Evolutionary conservation across 441 rosid genomes (phyloP).

Genomic region (Lagerstroemia fauriei): DNA sequence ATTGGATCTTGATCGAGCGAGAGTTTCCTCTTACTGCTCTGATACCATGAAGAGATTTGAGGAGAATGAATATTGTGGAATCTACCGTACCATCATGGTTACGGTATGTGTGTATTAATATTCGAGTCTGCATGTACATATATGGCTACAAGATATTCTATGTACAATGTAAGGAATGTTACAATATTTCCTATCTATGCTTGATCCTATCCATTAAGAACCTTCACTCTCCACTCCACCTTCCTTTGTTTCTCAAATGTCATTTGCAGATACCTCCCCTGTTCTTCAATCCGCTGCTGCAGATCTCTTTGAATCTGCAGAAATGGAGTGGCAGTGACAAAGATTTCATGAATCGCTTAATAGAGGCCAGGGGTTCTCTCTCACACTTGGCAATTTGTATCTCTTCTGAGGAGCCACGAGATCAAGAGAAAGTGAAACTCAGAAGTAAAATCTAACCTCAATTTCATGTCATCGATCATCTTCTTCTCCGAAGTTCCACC

Average conservation of each 20-base stretch:
- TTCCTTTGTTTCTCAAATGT: slow-evolving; percentile 55
- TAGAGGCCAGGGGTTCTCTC: slow-evolving; percentile 3
- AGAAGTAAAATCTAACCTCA: slow-evolving; percentile 54
- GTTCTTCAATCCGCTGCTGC: slow-evolving; percentile 57
- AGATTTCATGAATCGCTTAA: neutral
- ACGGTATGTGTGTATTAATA: too few species aligned
- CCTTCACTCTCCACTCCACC: slow-evolving; percentile 41
- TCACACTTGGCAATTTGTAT: neutral
- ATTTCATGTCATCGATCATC: slow-evolving; percentile 57
- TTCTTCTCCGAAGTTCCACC: slow-evolving; percentile 64
- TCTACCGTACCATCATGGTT: too few species aligned
- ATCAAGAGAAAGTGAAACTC: neutral
- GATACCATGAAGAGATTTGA: too few species aligned
- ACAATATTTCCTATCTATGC: too few species aligned
- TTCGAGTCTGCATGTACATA: too few species aligned
- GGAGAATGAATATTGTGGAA: too few species aligned
- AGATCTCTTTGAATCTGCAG: slow-evolving; percentile 59
- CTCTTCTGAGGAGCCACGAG: neutral
- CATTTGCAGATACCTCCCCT: slow-evolving; percentile 54
- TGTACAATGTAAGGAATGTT: too few species aligned
- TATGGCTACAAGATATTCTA: too few species aligned
- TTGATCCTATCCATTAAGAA: neutral
- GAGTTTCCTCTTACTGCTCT: too few species aligned
- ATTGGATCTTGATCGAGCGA: too few species aligned
- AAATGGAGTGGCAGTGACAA: neutral